Percentiles rank a stretch among this genome's conserved stretches.
Evolutionary conservation across 495 filamentous ascomycete genomes (phyloP).

Genomic region (Achaetomiella virescens): DNA sequence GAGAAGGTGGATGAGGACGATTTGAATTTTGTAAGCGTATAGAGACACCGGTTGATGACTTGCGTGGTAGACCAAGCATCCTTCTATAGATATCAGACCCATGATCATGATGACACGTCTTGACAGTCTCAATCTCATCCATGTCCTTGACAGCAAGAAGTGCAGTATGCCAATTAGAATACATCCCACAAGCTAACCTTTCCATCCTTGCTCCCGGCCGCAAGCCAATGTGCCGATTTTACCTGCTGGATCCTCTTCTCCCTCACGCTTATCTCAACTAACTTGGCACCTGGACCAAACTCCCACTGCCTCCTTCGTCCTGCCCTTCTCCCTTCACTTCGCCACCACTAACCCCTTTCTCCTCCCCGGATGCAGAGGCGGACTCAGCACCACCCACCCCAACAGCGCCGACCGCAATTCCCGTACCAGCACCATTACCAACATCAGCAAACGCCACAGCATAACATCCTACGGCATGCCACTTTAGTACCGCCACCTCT

Average conservation of each 20-base stretch:
- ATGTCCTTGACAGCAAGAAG: no score
- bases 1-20: no score
- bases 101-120: no score
- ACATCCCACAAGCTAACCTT: slow-evolving; percentile 96
- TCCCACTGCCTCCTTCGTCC: background rate
- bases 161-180: slow-evolving; percentile 37
- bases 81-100: no score
- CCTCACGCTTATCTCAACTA: slow-evolving; percentile 47
- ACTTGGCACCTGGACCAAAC: slow-evolving; percentile 15
- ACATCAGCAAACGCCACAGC: slow-evolving; percentile 69
- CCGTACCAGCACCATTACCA: no score
- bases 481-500: slow-evolving; percentile 90
- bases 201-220: slow-evolving; percentile 87
- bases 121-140: no score
- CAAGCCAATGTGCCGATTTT: slow-evolving; percentile 77
- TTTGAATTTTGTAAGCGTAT: no score
- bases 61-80: no score
- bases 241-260: slow-evolving; percentile 59
- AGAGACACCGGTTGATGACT: no score
- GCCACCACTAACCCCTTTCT: background rate
- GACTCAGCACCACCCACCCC: background rate
- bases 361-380: background rate
- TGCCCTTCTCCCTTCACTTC: background rate
- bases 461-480: slow-evolving; percentile 89
- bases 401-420: background rate